Conservation (phyloP, 352 stramenopile species). For the Hyaloperonospora arabidopsidis region DNA sequence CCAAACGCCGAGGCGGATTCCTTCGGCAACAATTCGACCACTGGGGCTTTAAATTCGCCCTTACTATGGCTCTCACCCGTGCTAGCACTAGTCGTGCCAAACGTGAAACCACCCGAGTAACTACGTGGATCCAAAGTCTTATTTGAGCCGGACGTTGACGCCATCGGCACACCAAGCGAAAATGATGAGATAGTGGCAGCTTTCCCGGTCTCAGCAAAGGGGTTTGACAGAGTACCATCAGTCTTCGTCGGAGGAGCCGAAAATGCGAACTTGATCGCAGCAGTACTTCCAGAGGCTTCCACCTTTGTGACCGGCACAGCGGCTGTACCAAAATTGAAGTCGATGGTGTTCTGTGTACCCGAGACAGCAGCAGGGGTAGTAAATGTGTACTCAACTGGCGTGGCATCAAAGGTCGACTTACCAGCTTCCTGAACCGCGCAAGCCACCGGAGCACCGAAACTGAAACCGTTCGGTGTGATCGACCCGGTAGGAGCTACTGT, state of each 20-base stretch:
- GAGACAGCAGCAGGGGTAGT: constrained; percentile 6
- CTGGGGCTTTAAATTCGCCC: constrained; percentile 25
- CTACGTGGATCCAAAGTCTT: background rate
- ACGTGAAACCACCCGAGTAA: constrained; percentile 18
- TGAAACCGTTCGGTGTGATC: constrained; percentile 25
- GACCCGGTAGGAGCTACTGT: constrained; percentile 21
- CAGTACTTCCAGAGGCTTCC: constrained; percentile 10
- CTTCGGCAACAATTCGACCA: constrained; percentile 8
- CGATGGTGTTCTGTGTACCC: constrained; percentile 5
- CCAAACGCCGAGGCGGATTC: constrained; percentile 16
- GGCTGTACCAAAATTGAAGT: constrained; percentile 15
- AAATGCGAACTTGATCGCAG: constrained; percentile 28
- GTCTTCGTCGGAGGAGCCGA: constrained; percentile 19
- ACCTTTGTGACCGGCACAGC: constrained; percentile 3
- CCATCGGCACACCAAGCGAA: constrained; percentile 21
- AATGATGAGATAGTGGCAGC: constrained; percentile 29
- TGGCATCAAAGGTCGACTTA: constrained; percentile 4
- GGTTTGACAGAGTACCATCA: constrained; percentile 10
- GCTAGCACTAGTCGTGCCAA: constrained; percentile 11
- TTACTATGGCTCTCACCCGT: constrained; percentile 1
- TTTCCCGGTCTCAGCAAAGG: constrained; percentile 6
- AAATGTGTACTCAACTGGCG: constrained; percentile 20
- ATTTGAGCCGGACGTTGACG: constrained; percentile 3
- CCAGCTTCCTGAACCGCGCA: constrained; percentile 14
- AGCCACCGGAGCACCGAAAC: constrained; percentile 12